Base-by-base conservation (phyloP, 805 yeast species). In the Candida pini region DNA sequence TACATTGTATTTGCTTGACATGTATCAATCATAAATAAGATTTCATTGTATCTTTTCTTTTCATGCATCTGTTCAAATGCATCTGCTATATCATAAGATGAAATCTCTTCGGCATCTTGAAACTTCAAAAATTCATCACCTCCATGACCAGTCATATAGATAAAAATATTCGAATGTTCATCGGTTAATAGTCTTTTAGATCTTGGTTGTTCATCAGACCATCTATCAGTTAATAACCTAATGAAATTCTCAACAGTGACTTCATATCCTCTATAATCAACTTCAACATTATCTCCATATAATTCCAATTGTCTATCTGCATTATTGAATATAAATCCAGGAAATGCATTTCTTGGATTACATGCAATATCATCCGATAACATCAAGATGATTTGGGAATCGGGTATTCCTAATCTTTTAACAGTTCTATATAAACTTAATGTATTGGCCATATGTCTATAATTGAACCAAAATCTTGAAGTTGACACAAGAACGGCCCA, bases 1-100 rank as follows among this genome's bases (percentile, higher is more conserved):
- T 83, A 92, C 98, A 92, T 90, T 12, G 98, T 87, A 61, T 90
- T 92, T 18, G 98, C 98, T 66, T 92, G 98, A 55, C 99, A 92
- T 0, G 99, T 92, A 59, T 92, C 99, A 44, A 92, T 83, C 97
- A 92, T 92, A 62, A 92, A 92, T 54, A 92, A 78, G 22, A 92
- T 84, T 64, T 92, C 97, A 49, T 89, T 88, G 65, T 92, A 92
- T 36, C 98, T 71, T 48, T 84, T 83, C 73, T 89, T 89, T 56
- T 90, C 96, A 64, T 86, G 77, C 98, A 92, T 92, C 57, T 92
- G 97, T 34, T 77, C 94, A 63, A 92, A 86, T 3, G 97, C 97
- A 62, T 92, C 96, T 2, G 98, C 97, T 41, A 92, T 73, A 60
- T 92, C 99, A 63, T 86, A 81, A 8, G 96, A 79, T 2, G 96